These are phyloP conservation scores for Chlamydomonas schloesseri DNA, from an alignment of 139 green algal genomes.

Conservation along the genomic window DNA sequence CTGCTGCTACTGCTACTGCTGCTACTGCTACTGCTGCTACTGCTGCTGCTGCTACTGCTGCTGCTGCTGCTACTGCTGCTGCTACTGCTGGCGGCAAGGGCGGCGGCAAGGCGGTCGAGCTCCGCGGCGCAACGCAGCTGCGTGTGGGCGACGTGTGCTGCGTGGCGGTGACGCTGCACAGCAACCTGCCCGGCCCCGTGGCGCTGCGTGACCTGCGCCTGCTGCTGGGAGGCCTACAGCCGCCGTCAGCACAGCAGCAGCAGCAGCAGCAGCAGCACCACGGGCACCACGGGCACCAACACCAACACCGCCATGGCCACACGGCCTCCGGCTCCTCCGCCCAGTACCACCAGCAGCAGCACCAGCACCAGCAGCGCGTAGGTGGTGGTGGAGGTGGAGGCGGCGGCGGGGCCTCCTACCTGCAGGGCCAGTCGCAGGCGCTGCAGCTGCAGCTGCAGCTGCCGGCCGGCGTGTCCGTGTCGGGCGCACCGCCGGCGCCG, in stretches of 20 bases:
- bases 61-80: too few relatives aligned
- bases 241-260: neutral
- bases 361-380: neutral
- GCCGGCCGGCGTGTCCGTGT: too few relatives aligned
- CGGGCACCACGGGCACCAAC: neutral
- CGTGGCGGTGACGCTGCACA: constrained; percentile 12
- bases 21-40: too few relatives aligned
- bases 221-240: constrained; percentile 27
- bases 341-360: neutral
- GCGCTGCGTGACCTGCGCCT: constrained; percentile 20
- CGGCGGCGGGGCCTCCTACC: too few relatives aligned
- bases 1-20: too few relatives aligned
- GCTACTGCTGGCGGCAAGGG: too few relatives aligned
- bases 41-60: too few relatives aligned
- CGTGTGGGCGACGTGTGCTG: constrained; percentile 30
- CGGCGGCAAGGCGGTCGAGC: neutral
- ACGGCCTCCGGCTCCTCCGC: too few relatives aligned
- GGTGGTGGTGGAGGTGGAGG: too few relatives aligned
- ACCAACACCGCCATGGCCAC: neutral
- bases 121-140: neutral
- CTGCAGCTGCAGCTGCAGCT: too few relatives aligned
- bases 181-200: constrained; percentile 34
- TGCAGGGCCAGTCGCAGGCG: too few relatives aligned
- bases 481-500: too few relatives aligned
- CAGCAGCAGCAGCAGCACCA: neutral